Evolutionary conservation across 441 rosid species (phyloP), one percentile per base, ranked within the genome.

Genomic region (Pelargonium myrrhifolium): DNA sequence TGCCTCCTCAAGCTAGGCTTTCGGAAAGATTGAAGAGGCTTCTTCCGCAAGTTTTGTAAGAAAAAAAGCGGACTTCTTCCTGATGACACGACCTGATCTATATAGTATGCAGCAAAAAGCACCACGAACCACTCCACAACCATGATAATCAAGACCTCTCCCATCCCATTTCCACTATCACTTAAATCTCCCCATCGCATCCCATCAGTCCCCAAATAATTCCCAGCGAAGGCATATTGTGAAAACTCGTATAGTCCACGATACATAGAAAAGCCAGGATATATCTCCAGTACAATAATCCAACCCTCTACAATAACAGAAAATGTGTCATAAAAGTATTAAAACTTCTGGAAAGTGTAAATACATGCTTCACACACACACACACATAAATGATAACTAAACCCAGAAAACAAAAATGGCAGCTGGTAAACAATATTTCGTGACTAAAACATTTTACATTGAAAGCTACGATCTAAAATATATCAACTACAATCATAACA

Each of bases 211-310:
- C 89, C 96, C 68, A 84, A 78, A 70, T 67, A 77, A 71, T 79
- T 74, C 53, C 87, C 98, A 0, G 20, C 28, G 60, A 86, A 81
- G 12, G 98, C 64, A 75, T 87, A 85, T 62, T 86, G 83, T n/a
- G 87, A 83, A 53, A 94, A 82, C 82, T 94, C 98, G 22, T 94
- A 94, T 66, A 94, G 68, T 15, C 99, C 99, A 17, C 96, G 98
- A 73, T 85, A 89, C 55, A 92, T 62, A 66, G 98, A 66, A 68
- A 94, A 95, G 31, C 98, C 98, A 64, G 98, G 99, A 76, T 83
- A 92, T 73, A 94, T 68, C 87, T 94, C 97, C 89, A 94, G 68
- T 56, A 77, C 77, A 47, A 82, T 73, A 64, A 88, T 79, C 97
- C 96, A 87, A 40, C 75, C 83, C 70, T 88, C 99, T 94, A 75